phyloP scores from a whole-genome alignment of 2,329 filamentous ascomycete species.

The Bipolaris gigantea region DNA sequence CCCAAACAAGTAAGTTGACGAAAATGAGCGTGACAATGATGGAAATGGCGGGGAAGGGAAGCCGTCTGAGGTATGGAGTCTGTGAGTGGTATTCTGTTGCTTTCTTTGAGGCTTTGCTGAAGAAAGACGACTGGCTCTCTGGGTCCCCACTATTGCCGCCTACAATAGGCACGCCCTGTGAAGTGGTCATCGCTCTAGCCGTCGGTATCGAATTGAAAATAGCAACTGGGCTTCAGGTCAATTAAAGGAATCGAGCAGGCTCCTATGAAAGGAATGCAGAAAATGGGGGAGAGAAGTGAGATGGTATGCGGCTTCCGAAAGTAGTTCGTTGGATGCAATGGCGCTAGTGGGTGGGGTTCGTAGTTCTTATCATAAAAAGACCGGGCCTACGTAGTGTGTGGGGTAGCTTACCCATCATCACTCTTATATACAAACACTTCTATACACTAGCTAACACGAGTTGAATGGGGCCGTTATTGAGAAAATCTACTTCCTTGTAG shows the following conservation, averaged over 20 bases:
- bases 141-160: constrained; percentile 13
- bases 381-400: constrained; percentile 12
- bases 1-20: constrained; percentile 62
- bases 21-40: constrained; percentile 58
- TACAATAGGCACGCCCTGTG: constrained; percentile 12
- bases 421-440: constrained; percentile 9
- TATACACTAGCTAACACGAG: constrained; percentile 19
- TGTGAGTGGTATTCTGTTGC: constrained; percentile 54
- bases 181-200: constrained; percentile 14
- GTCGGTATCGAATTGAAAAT: not conserved
- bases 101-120: constrained; percentile 34
- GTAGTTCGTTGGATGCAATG: constrained; percentile 19
- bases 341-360: constrained; percentile 21
- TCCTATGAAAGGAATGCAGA: not conserved
- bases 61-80: constrained; percentile 58
- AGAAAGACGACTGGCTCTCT: constrained; percentile 23
- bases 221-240: not conserved
- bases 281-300: not conserved
- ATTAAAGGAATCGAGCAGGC: not conserved
- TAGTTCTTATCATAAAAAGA: constrained; percentile 15
- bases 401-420: constrained; percentile 11
- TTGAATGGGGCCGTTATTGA: not conserved
- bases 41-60: constrained; percentile 60
- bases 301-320: not conserved
- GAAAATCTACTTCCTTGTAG: not conserved